Evolutionary conservation across 2,329 filamentous ascomycete genomes (phyloP).

Genomic region (Pezicula neosporulosa): DNA sequence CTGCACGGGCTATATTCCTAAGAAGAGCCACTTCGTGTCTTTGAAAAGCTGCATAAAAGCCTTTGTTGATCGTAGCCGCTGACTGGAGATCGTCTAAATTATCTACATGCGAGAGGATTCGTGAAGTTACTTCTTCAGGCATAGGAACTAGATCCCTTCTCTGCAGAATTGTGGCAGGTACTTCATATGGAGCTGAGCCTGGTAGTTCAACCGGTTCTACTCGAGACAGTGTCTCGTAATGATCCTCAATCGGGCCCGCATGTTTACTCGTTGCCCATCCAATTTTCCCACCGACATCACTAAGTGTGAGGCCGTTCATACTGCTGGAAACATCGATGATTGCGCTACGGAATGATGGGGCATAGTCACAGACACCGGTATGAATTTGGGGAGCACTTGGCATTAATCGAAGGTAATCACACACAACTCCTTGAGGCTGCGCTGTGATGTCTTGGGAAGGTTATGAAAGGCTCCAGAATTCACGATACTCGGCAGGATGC

Average conservation of each 20-base stretch:
- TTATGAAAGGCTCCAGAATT: slow-evolving; percentile 19
- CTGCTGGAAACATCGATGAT: slow-evolving; percentile 50
- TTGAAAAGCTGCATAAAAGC: slow-evolving; percentile 43
- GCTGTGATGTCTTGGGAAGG: slow-evolving; percentile 22
- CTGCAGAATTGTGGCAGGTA: not conserved
- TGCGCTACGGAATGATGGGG: slow-evolving; percentile 41
- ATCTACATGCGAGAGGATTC: slow-evolving; percentile 37
- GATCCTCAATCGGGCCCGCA: slow-evolving; percentile 11
- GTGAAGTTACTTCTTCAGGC: slow-evolving; percentile 30
- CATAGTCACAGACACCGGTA: slow-evolving; percentile 46
- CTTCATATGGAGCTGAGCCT: not conserved
- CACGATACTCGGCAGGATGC: slow-evolving; percentile 39
- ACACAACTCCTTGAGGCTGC: slow-evolving; percentile 43
- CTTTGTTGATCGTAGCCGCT: slow-evolving; percentile 37
- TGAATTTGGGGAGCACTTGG: slow-evolving; percentile 40
- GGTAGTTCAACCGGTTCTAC: slow-evolving; percentile 2
- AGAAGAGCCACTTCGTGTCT: slow-evolving; percentile 37
- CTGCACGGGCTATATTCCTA: slow-evolving; percentile 23
- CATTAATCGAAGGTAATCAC: slow-evolving; percentile 39
- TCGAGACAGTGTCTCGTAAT: slow-evolving; percentile 5
- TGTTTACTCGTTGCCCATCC: slow-evolving; percentile 47
- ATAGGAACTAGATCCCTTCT: slow-evolving; percentile 5
- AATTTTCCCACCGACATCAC: slow-evolving; percentile 43
- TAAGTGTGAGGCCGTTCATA: slow-evolving; percentile 43
- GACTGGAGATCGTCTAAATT: slow-evolving; percentile 39